Percentiles rank a stretch among this genome's conserved stretches.
phyloP scores from a whole-genome alignment of 2,329 filamentous ascomycete species.

The Dothideomycetidae sp. region DNA sequence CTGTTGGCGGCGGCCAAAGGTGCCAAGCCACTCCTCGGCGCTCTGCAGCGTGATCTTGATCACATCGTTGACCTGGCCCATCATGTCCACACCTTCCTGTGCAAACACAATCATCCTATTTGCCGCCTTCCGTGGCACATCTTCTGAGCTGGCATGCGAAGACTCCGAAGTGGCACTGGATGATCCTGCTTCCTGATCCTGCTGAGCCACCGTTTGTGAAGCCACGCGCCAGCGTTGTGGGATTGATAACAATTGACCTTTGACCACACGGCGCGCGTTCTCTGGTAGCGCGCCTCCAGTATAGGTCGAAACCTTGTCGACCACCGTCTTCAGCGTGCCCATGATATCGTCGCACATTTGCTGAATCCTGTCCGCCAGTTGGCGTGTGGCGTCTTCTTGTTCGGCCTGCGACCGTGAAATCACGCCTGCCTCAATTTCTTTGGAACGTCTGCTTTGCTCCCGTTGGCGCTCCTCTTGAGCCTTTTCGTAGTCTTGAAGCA shows the following conservation, averaged over 20 bases:
- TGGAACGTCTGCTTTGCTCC: conserved; percentile 11
- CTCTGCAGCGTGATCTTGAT: conserved; percentile 80
- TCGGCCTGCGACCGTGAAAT: conserved; percentile 15
- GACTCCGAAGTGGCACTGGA: conserved; percentile 13
- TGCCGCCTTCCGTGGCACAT: conserved; percentile 42
- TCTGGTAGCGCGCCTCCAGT: conserved; percentile 83
- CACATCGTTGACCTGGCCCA: conserved; percentile 76
- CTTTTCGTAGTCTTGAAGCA: conserved; percentile 66
- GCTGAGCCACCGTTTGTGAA: conserved; percentile 16
- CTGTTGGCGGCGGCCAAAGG: conserved; percentile 43
- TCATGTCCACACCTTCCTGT: conserved; percentile 85
- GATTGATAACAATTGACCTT: conserved; percentile 67
- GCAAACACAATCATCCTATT: conserved; percentile 74
- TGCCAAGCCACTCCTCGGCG: conserved; percentile 82
- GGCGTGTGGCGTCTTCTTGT: conserved; percentile 30
- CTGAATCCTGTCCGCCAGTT: conserved; percentile 64
- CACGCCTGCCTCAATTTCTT: conserved; percentile 15
- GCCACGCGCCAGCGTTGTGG: conserved; percentile 70
- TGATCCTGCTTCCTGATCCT: conserved; percentile 20
- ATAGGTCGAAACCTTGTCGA: conserved; percentile 75
- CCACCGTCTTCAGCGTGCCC: conserved; percentile 55
- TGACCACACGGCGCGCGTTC: conserved; percentile 71
- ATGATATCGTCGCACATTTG: conserved; percentile 40
- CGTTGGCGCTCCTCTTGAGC: conserved; percentile 13
- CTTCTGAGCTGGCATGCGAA: conserved; percentile 15